Evolutionary conservation across 305 asterid species (phyloP).

Genomic region (Caryopteris hybrid): DNA sequence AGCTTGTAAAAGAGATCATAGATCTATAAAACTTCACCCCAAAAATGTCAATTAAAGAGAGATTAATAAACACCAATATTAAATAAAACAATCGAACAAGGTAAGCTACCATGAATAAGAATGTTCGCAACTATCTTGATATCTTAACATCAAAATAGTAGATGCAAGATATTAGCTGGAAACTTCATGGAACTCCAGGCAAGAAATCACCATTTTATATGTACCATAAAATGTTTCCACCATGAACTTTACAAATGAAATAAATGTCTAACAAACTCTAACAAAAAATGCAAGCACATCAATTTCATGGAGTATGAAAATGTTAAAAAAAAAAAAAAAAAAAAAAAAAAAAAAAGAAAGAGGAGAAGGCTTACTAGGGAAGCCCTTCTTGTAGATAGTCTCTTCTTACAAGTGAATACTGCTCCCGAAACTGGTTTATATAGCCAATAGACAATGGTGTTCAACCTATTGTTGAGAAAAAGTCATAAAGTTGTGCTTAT

Average conservation of each 20-base stretch:
- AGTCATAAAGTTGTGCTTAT: slow-evolving; percentile 14
- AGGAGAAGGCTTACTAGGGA: slow-evolving; percentile 11
- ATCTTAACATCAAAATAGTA: background rate
- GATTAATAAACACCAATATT: background rate
- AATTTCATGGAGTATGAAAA: too few relatives aligned
- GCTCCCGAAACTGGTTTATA: slow-evolving; percentile 14
- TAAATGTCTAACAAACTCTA: background rate
- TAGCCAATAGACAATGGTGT: background rate
- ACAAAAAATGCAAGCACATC: background rate
- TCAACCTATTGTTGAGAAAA: background rate
- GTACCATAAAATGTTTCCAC: background rate
- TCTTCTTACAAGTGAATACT: slow-evolving; percentile 5
- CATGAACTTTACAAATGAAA: background rate
- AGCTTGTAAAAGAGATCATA: background rate
- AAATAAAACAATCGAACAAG: background rate
- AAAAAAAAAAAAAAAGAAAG: background rate
- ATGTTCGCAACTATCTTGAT: background rate
- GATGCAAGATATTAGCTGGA: background rate
- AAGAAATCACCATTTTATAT: background rate
- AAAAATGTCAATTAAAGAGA: background rate
- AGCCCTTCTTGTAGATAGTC: background rate
- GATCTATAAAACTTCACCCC: background rate
- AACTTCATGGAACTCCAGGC: slow-evolving; percentile 3
- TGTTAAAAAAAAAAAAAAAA: too few relatives aligned
- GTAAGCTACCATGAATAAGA: too few relatives aligned